Base-by-base conservation (phyloP, 2,329 filamentous ascomycete genomes). In the Paecilomyces dactylethromorphus region DNA sequence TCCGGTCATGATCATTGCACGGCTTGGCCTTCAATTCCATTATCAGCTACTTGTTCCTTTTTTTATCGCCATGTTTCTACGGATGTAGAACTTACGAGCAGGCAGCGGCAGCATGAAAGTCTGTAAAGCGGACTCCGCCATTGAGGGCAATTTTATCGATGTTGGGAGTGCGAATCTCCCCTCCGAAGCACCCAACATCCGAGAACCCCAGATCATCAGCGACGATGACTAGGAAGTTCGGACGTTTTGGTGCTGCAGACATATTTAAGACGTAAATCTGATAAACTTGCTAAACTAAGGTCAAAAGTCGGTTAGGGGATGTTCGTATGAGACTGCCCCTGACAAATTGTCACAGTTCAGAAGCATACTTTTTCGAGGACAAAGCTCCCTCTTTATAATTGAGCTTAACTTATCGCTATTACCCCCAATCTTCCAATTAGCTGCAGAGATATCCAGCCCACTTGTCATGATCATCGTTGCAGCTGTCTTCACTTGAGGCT, bases 1-100 rank as follows among this genome's bases (percentile, higher is more conserved):
- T 3, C 84, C 84, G 0, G 84, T 86, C 79, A 87, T 82, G 63
- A 88, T 80, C 85, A 88, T 88, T 18, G 84, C 83, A 39, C 85
- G 77, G 2, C 84, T 85, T 1, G 86, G 86, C 31, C 71, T 74
- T 45, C 21, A 35, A 31, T 31, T 13, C 24, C 26, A n/a, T 10
- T 51, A 29, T 21, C 29, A 56, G 22, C n/a, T 33, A 18, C 31
- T 31, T 31, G 24, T 58, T 35, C 15, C 6, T 31, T 45, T 12
- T 31, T 45, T 3, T 11, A 4, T 31, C 33, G 7, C 11, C 49
- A 18, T 3, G 3, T n/a, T 21, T n/a, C 45, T 21, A 18, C 10
- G 7, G 3, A 45, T 10, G 5, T n/a, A 45, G 15, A 22, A 66
- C 71, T 54, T 57, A 74, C 55, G 84, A 87, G 71, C 84, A 88